Percentiles rank a stretch among this genome's conserved stretches.
Evolutionary conservation across 176 grass and related monocot species (phyloP).

Genomic region (Musa beccarii): DNA sequence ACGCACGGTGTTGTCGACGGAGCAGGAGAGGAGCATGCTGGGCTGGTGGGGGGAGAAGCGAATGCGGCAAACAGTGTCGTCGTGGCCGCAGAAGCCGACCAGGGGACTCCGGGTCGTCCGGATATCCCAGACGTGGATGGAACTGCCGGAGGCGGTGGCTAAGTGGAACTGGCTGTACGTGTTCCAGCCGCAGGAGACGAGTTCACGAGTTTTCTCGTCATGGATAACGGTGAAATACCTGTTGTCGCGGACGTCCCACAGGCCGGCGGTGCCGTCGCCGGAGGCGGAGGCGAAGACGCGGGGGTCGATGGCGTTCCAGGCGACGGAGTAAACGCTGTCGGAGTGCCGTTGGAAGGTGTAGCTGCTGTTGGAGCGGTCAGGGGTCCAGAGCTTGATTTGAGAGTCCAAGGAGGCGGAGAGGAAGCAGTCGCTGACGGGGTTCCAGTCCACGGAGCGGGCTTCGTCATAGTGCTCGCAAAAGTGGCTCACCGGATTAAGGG

Average conservation of each 20-base stretch:
- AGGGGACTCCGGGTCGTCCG: slow-evolving; percentile 45
- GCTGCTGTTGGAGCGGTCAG: slow-evolving; percentile 47
- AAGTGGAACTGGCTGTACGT: slow-evolving; percentile 69
- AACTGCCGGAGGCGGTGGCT: slow-evolving; percentile 74
- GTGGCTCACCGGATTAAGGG: slow-evolving; percentile 49
- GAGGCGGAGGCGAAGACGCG: slow-evolving; percentile 68
- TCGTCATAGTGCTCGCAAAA: slow-evolving; percentile 67
- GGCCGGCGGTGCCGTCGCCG: slow-evolving; percentile 50
- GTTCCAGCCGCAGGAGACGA: slow-evolving; percentile 72
- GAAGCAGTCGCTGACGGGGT: slow-evolving; percentile 72
- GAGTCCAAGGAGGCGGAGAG: slow-evolving; percentile 63
- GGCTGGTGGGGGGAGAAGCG: slow-evolving; percentile 65
- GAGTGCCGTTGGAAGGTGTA: slow-evolving; percentile 66
- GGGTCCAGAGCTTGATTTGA: slow-evolving; percentile 68
- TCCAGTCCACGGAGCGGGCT: slow-evolving; percentile 52
- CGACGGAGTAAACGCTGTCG: slow-evolving; percentile 63
- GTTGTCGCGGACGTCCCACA: slow-evolving; percentile 76
- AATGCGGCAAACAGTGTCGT: slow-evolving; percentile 57
- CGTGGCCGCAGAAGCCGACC: slow-evolving; percentile 43
- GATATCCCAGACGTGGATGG: slow-evolving; percentile 71
- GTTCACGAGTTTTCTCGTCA: slow-evolving; percentile 47
- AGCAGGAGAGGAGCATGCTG: slow-evolving; percentile 60
- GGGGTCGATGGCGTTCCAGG: slow-evolving; percentile 56
- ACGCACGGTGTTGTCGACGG: slow-evolving; percentile 79
- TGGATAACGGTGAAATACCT: slow-evolving; percentile 42